phyloP scores from a whole-genome alignment of 208 protist genomes.

The Acanthamoeba pearcei region DNA sequence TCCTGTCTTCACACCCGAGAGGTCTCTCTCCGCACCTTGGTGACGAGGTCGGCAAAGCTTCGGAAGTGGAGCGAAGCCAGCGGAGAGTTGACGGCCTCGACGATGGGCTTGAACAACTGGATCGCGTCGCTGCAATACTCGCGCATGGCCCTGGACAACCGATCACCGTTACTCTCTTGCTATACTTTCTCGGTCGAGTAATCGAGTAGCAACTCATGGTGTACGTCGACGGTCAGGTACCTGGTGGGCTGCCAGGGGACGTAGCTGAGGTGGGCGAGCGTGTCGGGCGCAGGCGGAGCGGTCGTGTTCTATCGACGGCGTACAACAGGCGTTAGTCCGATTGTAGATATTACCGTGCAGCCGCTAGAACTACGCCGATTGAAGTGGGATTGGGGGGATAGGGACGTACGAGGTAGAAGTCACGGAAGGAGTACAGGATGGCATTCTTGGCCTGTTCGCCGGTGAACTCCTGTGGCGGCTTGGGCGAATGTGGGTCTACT shows the following conservation, averaged over 20 bases:
- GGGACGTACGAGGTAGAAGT: constrained; percentile 19
- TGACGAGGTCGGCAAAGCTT: constrained; percentile 17
- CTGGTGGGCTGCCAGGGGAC: constrained; percentile 48
- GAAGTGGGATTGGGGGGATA: background rate
- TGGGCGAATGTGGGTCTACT: background rate
- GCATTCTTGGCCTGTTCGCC: constrained; percentile 64
- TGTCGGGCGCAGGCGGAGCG: constrained; percentile 23
- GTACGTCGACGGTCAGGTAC: no score
- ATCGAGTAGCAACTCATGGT: no score
- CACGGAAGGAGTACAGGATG: constrained; percentile 70
- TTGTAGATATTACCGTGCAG: no score
- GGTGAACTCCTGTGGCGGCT: background rate
- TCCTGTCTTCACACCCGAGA: background rate
- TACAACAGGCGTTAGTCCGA: no score
- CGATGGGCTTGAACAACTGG: constrained; percentile 72
- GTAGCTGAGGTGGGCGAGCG: constrained; percentile 35
- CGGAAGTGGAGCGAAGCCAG: constrained; percentile 24
- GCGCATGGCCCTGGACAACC: background rate
- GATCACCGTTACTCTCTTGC: no score
- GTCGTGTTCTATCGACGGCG: background rate
- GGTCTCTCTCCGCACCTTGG: background rate
- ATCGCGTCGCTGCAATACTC: constrained; percentile 67
- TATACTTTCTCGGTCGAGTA: no score
- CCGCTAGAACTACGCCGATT: no score
- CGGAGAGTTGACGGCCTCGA: constrained; percentile 48